A percentile compares a stretch with the other conserved stretches of the same genome.
Conservation (phyloP, 2,329 filamentous ascomycete genomes). For the Aspergillus udagawae region DNA sequence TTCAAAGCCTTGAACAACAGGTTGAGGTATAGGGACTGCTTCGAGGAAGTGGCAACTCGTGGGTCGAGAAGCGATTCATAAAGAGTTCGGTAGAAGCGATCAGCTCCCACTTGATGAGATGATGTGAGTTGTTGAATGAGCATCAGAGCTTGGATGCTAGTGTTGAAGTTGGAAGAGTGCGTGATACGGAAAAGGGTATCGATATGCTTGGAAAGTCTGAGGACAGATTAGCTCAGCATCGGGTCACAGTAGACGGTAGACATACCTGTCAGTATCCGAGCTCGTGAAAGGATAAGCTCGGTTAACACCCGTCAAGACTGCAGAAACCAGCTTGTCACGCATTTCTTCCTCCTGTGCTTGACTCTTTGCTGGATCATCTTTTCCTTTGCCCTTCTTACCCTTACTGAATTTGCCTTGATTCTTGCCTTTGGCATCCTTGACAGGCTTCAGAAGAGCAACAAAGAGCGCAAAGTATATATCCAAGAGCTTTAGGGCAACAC, state of each 20-base stretch:
- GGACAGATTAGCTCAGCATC: neutral
- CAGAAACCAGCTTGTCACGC: constrained; percentile 86
- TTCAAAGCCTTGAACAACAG: constrained; percentile 84
- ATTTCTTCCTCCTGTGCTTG: constrained; percentile 60
- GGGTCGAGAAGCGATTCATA: constrained; percentile 95
- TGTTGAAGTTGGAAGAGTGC: constrained; percentile 98
- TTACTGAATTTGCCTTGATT: constrained; percentile 34
- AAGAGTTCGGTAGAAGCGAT: constrained; percentile 90
- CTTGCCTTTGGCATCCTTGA: constrained; percentile 36
- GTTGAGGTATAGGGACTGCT: constrained; percentile 93
- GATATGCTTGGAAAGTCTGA: constrained; percentile 76
- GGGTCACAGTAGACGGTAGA: constrained; percentile 12
- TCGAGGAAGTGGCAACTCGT: constrained; percentile 81
- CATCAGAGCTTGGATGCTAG: constrained; percentile 90
- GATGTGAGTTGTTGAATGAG: constrained; percentile 88
- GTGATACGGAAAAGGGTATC: constrained; percentile 94
- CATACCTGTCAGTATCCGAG: constrained; percentile 69
- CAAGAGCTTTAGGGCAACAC: constrained; percentile 73
- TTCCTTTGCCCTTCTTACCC: constrained; percentile 44
- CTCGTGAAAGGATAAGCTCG: constrained; percentile 90
- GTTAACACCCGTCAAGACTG: constrained; percentile 89
- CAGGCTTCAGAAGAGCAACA: constrained; percentile 70
- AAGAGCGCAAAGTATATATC: constrained; percentile 93
- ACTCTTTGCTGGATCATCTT: constrained; percentile 36
- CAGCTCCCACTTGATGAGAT: constrained; percentile 73